These are phyloP conservation scores for Candida dendrica DNA, from an alignment of 805 yeast genomes.

Conservation along the genomic window DNA sequence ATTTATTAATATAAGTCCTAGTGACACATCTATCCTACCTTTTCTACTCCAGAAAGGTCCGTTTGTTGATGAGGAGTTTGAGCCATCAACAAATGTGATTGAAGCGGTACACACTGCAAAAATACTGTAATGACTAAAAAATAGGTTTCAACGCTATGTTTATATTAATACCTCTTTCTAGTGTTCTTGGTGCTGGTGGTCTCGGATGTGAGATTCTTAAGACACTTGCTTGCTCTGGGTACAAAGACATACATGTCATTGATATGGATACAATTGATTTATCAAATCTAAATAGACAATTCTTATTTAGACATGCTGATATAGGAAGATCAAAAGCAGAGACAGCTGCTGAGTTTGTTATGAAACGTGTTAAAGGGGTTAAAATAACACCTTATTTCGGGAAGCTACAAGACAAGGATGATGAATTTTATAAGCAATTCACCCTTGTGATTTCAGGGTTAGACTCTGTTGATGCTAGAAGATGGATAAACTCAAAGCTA, in stretches of 20 bases:
- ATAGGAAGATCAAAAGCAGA: constrained; percentile 78
- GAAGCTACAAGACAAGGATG: constrained; percentile 56
- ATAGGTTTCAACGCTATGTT: background rate
- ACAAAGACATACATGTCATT: constrained; percentile 73
- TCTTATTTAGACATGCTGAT: constrained; percentile 72
- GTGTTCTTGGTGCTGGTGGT: constrained; percentile 89
- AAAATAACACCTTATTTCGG: constrained; percentile 53
- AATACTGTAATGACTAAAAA: constrained; percentile 22
- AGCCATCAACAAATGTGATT: constrained; percentile 23
- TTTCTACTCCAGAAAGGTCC: constrained; percentile 24
- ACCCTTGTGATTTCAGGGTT: constrained; percentile 77
- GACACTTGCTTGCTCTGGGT: constrained; percentile 65
- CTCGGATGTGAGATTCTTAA: constrained; percentile 88
- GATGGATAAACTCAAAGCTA: constrained; percentile 77
- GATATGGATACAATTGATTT: constrained; percentile 92
- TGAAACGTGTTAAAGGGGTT: constrained; percentile 35
- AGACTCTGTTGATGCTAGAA: constrained; percentile 82
- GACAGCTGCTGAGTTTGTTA: constrained; percentile 64
- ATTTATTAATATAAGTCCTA: background rate
- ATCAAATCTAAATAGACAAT: constrained; percentile 87
- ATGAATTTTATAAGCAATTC: constrained; percentile 60
- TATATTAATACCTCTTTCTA: background rate
- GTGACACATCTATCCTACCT: constrained; percentile 14
- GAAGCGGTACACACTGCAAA: constrained; percentile 20
- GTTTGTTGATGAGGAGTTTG: constrained; percentile 27